These are phyloP conservation scores for Phytophthora kernoviae DNA, from an alignment of 352 stramenopile genomes.

Conservation along the genomic window DNA sequence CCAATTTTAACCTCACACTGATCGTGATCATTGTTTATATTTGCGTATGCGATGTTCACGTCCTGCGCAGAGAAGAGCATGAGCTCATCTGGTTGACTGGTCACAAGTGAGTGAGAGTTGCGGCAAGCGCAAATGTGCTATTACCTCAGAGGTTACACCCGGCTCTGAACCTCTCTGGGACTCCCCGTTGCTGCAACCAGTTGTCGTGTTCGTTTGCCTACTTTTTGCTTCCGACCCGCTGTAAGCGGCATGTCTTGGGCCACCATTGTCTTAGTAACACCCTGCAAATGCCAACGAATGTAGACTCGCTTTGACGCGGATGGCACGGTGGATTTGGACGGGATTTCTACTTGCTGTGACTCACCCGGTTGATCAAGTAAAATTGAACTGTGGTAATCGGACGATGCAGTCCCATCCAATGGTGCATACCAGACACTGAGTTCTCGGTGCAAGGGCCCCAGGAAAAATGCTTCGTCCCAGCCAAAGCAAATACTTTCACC, in stretches of 20 bases:
- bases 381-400: conserved; percentile 54
- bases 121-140: conserved; percentile 63
- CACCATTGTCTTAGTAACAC: conserved; percentile 83
- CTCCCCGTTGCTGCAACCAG: conserved; percentile 32
- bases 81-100: conserved; percentile 71
- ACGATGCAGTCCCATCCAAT: conserved; percentile 38
- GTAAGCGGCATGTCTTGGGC: conserved; percentile 68
- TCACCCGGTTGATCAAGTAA: conserved; percentile 77
- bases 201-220: conserved; percentile 63
- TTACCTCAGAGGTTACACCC: conserved; percentile 54
- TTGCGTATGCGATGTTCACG: conserved; percentile 68
- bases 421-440: conserved; percentile 64
- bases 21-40: conserved; percentile 74
- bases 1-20: conserved; percentile 85
- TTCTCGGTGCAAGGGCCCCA: conserved; percentile 68
- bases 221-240: conserved; percentile 39
- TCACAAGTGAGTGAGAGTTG: conserved; percentile 77
- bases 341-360: conserved; percentile 66
- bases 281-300: conserved; percentile 84
- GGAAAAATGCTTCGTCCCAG: conserved; percentile 86
- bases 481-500: conserved; percentile 79
- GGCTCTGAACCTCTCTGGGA: conserved; percentile 16
- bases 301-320: conserved; percentile 49
- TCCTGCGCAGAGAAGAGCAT: conserved; percentile 74
- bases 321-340: conserved; percentile 33